Base-by-base conservation (phyloP, 768 basidiomycete species). In the Auriscalpium vulgare region DNA sequence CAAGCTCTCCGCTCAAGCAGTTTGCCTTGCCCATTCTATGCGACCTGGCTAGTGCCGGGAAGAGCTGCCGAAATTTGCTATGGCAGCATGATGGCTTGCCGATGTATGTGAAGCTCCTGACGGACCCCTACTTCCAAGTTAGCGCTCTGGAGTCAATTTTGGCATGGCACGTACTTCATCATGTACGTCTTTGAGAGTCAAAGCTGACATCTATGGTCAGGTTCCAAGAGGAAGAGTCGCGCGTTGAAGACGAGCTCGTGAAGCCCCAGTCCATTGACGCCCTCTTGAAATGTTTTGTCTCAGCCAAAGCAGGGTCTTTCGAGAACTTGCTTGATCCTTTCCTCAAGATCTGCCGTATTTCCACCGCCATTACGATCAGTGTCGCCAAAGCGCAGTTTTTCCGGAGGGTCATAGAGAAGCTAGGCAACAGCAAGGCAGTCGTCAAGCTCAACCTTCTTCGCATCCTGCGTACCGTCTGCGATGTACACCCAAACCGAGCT, bases 11-110 rank as follows among this genome's bases (percentile, higher is more conserved):
- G 0, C 78, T 98, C 66, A 95, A 93, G 69, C 95, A 99, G 65
- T 97, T 99, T 65, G 97, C 95, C 0, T 75, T 99, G 38, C 95
- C 97, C 0, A 95, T 99, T 60, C 77, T 99, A 4, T 98, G 95
- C 70, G 97, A 99, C 67, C 81, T 98, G 46, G 92, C 95, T 0
- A 91, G 88, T 68, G 93, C 95, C 4, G 91, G 94, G 49, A 97
- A 97, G 76, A 90, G 85, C 55, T 94, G 92, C 65, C 80, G 97
- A 44, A 87, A 84, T 45, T 65, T 95, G 47, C 73, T 97, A 55
- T 95, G 95, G 95, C 90, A 95, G 65, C 86, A 97, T 63, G 86
- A 94, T 61, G 95, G 94, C n/a, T 72, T 99, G 37, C 67, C 69
- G 34, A 75, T 94, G 78, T 95, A 95, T 64, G 68, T 91, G 56